phyloP scores from a whole-genome alignment of 2,329 filamentous ascomycete genomes.

The Parastagonospora nodorum region DNA sequence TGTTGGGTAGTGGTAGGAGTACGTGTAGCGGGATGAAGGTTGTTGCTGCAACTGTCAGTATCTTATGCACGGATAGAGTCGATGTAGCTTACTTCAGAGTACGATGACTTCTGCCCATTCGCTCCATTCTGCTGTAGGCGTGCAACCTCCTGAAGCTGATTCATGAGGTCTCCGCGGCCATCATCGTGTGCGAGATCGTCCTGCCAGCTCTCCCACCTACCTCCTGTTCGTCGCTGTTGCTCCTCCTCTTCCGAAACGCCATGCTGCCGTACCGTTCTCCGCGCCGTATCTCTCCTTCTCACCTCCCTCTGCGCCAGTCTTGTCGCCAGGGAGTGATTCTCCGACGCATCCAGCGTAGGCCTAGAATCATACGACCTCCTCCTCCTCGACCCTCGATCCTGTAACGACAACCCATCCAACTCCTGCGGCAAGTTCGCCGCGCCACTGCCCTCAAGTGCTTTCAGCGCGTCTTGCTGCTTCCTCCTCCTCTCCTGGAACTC shows the following conservation, averaged over 20 bases:
- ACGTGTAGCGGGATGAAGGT: conserved; percentile 30
- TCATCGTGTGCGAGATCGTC: conserved; percentile 39
- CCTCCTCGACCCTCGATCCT: conserved; percentile 20
- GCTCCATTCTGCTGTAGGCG: conserved; percentile 37
- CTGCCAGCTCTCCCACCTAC: conserved; percentile 61
- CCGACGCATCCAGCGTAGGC: conserved; percentile 38
- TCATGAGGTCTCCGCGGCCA: conserved; percentile 56
- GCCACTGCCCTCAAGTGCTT: conserved; percentile 29
- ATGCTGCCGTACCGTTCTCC: conserved; percentile 61
- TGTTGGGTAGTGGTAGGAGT: conserved; percentile 51
- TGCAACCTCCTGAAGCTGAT: conserved; percentile 58
- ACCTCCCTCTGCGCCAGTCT: conserved; percentile 44
- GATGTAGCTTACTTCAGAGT: conserved; percentile 5
- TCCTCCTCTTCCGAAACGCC: conserved; percentile 64
- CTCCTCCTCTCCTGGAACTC: conserved; percentile 44
- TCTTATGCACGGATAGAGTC: neutral
- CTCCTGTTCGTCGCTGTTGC: conserved; percentile 58
- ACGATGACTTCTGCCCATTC: conserved; percentile 6
- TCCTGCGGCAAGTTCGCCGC: conserved; percentile 21
- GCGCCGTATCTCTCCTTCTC: conserved; percentile 37
- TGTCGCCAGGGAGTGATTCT: conserved; percentile 39
- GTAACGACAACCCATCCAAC: conserved; percentile 27
- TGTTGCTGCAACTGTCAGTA: conserved; percentile 15
- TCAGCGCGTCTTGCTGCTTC: conserved; percentile 30
- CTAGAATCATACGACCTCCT: conserved; percentile 32